Evolutionary conservation across 768 basidiomycete species (phyloP).

Genomic region (Tylopilus intermedius): DNA sequence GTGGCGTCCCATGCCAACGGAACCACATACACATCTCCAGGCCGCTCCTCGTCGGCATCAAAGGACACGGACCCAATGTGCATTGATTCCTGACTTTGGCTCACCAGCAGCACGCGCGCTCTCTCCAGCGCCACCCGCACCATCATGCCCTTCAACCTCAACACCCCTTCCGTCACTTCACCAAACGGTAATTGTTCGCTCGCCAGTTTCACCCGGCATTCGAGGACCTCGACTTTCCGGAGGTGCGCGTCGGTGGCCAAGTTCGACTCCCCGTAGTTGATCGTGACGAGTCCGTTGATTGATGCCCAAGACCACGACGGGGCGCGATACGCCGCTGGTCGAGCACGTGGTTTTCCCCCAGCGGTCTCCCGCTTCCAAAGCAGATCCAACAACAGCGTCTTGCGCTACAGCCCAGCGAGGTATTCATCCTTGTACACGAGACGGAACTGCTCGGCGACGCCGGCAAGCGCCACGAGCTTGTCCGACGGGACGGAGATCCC

Average conservation of each 20-base stretch:
- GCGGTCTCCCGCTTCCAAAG: background rate
- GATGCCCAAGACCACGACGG: conserved; percentile 1
- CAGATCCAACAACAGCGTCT: background rate
- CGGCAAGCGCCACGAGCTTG: background rate
- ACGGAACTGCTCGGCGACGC: background rate
- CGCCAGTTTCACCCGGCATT: background rate
- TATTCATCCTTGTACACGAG: background rate
- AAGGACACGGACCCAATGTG: background rate
- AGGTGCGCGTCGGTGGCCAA: background rate
- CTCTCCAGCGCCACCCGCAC: background rate
- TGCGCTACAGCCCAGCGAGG: background rate
- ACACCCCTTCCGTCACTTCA: background rate
- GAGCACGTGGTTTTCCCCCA: background rate
- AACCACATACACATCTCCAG: background rate
- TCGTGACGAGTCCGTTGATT: background rate
- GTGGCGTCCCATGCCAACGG: background rate
- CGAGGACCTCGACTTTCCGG: background rate
- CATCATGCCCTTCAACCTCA: background rate
- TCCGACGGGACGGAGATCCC: background rate
- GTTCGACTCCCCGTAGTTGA: background rate
- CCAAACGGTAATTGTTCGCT: background rate
- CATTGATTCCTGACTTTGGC: background rate
- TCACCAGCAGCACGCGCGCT: background rate
- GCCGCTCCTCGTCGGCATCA: background rate
- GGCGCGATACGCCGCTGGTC: background rate